Percentiles rank a stretch among this genome's conserved stretches.
Conservation (phyloP, 805 yeast species). For the Zygosaccharomyces siamensis region DNA sequence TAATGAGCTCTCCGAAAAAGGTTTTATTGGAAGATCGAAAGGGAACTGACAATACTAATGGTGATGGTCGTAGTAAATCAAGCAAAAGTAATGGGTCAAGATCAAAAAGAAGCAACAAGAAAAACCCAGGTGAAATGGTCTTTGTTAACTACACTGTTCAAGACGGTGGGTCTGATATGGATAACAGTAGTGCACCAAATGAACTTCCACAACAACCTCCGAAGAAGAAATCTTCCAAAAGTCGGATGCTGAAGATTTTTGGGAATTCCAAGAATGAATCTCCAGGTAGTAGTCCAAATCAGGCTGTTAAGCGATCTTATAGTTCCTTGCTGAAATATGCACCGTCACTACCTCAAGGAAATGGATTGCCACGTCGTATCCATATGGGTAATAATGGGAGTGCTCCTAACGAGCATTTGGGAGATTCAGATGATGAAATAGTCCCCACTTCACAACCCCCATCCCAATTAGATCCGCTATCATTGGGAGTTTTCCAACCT, state of each 20-base stretch:
- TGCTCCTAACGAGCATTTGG: neutral
- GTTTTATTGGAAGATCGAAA: constrained; percentile 26
- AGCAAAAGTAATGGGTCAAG: constrained; percentile 15
- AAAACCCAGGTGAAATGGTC: constrained; percentile 29
- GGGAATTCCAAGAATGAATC: constrained; percentile 18
- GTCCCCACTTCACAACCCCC: constrained; percentile 5
- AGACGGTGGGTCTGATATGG: constrained; percentile 18
- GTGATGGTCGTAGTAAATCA: constrained; percentile 5
- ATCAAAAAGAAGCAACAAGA: constrained; percentile 16
- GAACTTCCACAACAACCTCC: constrained; percentile 8
- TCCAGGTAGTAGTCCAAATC: neutral
- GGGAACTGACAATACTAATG: neutral
- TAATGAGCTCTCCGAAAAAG: constrained; percentile 30
- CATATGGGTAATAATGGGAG: neutral
- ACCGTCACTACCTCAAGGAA: neutral
- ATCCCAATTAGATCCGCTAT: neutral
- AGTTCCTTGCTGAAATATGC: neutral
- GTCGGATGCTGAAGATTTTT: constrained; percentile 32
- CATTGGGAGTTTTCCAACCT: constrained; percentile 1
- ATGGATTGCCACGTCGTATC: neutral
- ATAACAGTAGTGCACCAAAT: neutral
- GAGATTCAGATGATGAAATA: constrained; percentile 4
- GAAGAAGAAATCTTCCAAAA: constrained; percentile 28
- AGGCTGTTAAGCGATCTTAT: constrained; percentile 2
- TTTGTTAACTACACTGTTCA: constrained; percentile 35